Conservation (phyloP, 2,329 filamentous ascomycete genomes). For the Colletotrichum orchidophilum region DNA sequence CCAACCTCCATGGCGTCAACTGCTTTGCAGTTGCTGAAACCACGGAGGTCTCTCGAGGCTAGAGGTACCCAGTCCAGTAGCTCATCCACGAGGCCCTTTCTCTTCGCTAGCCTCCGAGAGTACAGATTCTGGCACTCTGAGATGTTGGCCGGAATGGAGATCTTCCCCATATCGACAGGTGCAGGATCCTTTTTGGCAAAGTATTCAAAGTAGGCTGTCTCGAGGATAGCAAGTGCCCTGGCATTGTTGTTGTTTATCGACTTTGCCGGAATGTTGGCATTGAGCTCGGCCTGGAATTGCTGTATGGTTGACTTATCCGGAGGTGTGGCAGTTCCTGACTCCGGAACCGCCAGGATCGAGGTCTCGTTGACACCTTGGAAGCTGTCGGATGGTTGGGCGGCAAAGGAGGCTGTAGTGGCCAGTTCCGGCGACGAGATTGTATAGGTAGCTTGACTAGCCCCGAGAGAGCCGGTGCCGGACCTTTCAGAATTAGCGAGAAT, state of each 20-base stretch:
- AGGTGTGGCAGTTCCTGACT: constrained; percentile 7
- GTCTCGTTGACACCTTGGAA: constrained; percentile 14
- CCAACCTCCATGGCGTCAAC: constrained; percentile 16
- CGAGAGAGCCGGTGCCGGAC: neutral
- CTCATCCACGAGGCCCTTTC: neutral
- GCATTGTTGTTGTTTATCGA: constrained; percentile 1
- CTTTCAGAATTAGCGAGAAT: neutral
- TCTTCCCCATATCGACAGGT: constrained; percentile 10
- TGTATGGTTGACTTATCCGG: constrained; percentile 8
- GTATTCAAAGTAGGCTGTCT: constrained; percentile 29
- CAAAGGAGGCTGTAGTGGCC: constrained; percentile 10
- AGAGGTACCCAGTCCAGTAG: constrained; percentile 12
- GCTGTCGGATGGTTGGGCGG: constrained; percentile 12
- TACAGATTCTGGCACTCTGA: constrained; percentile 3
- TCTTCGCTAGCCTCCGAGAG: neutral
- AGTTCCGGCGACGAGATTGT: constrained; percentile 10
- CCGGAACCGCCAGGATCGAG: constrained; percentile 3
- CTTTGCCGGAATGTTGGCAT: constrained; percentile 10
- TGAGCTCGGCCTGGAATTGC: constrained; percentile 18
- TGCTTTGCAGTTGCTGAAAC: constrained; percentile 17
- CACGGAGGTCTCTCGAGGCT: constrained; percentile 4
- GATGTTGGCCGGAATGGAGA: neutral
- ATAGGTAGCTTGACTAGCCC: neutral
- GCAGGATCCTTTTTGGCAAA: constrained; percentile 20
- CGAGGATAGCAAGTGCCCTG: constrained; percentile 13